Conservation (phyloP, 1,284 basidiomycete species). For the Tausonia pullulans region DNA sequence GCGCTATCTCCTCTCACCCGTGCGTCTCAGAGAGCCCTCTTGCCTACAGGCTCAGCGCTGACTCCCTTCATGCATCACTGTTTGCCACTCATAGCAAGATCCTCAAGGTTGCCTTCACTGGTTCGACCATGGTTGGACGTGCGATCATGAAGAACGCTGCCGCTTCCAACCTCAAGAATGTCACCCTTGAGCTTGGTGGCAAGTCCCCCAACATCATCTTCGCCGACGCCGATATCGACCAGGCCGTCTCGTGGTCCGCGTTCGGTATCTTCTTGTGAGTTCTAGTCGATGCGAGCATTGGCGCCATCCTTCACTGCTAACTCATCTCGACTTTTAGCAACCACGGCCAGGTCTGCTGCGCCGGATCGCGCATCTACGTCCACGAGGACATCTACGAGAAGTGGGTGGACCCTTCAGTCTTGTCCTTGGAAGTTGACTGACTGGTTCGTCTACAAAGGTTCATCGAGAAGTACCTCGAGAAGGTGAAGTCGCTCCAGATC, state of each 20-base stretch:
- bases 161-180: conserved; percentile 49
- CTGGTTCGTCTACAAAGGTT: neutral
- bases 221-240: conserved; percentile 48
- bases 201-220: conserved; percentile 68
- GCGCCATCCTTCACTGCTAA: neutral
- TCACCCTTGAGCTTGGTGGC: conserved; percentile 85
- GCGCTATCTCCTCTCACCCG: conserved; percentile 42
- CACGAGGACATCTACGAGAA: conserved; percentile 71
- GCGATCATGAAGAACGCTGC: conserved; percentile 45
- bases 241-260: conserved; percentile 68
- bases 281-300: neutral
- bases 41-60: neutral
- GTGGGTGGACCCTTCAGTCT: conserved; percentile 40
- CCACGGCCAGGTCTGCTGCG: conserved; percentile 73
- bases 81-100: conserved; percentile 50
- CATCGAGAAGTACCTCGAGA: conserved; percentile 43
- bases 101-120: conserved; percentile 48
- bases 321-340: conserved; percentile 37
- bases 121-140: conserved; percentile 44
- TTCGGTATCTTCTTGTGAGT: conserved; percentile 58
- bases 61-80: conserved; percentile 2
- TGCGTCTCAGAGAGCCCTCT: too few species aligned
- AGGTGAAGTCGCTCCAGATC: conserved; percentile 46
- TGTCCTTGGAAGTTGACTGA: conserved; percentile 16
- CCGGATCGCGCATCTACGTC: conserved; percentile 75